phyloP scores from a whole-genome alignment of 2,329 filamentous ascomycete species.

The Orbilia brochopaga region DNA sequence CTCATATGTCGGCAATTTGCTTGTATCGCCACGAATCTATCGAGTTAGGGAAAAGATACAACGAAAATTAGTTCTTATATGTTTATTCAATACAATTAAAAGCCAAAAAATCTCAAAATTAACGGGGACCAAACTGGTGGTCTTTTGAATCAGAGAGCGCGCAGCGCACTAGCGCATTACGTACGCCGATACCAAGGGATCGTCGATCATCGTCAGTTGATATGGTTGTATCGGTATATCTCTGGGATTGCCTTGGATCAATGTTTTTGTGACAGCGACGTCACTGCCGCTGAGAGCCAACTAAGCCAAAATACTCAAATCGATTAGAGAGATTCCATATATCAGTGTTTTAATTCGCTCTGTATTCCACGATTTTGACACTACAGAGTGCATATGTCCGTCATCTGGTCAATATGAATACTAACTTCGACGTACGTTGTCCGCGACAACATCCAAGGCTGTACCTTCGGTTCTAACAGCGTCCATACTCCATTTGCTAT shows the following conservation, averaged over 20 bases:
- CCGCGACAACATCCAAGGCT: slow-evolving; percentile 1
- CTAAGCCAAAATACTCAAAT: background rate
- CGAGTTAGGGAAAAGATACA: background rate
- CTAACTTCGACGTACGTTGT: slow-evolving; percentile 25
- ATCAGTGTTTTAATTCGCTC: too few relatives aligned
- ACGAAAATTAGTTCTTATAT: background rate
- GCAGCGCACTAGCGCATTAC: background rate
- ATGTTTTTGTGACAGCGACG: background rate
- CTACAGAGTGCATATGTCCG: too few relatives aligned
- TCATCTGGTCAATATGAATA: background rate
- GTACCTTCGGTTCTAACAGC: slow-evolving; percentile 7
- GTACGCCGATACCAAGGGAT: background rate
- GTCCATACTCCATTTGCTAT: slow-evolving; percentile 13
- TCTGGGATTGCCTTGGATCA: background rate
- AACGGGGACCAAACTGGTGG: too few relatives aligned
- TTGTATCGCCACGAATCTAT: slow-evolving; percentile 17
- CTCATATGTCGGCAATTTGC: slow-evolving; percentile 23
- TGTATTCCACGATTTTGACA: too few relatives aligned
- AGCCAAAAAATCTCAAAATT: too few relatives aligned
- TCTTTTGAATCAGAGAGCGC: too few relatives aligned
- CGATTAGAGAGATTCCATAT: too few relatives aligned
- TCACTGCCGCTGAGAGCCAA: slow-evolving; percentile 1
- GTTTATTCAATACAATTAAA: too few relatives aligned
- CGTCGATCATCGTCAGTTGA: slow-evolving; percentile 8
- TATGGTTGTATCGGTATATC: slow-evolving; percentile 1